phyloP scores from a whole-genome alignment of 2,329 filamentous ascomycete genomes.

The Colletotrichum horii region DNA sequence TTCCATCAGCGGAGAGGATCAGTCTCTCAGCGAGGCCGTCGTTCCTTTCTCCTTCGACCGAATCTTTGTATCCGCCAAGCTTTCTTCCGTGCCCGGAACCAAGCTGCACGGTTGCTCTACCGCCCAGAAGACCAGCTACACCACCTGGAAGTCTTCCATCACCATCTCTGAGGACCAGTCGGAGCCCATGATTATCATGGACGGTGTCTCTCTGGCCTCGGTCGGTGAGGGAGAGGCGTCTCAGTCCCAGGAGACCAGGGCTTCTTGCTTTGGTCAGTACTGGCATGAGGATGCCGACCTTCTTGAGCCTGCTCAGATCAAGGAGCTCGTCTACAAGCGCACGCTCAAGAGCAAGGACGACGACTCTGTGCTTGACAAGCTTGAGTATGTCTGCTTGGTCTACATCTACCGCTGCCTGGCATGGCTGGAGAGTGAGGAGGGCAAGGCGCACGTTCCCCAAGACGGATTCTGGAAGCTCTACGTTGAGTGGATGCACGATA shows the following conservation, averaged over 20 bases:
- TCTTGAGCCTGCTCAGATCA: slow-evolving; percentile 10
- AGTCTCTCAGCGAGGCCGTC: slow-evolving; percentile 5
- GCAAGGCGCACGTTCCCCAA: not conserved
- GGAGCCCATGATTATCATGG: slow-evolving; percentile 10
- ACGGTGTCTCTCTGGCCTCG: slow-evolving; percentile 8
- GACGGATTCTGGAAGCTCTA: slow-evolving; percentile 15
- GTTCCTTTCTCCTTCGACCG: slow-evolving; percentile 14
- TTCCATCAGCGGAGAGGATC: slow-evolving; percentile 12
- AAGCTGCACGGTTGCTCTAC: slow-evolving; percentile 10
- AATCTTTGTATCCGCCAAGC: slow-evolving; percentile 12
- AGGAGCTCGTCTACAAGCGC: slow-evolving; percentile 9
- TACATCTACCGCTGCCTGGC: slow-evolving; percentile 12
- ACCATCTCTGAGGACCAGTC: slow-evolving; percentile 8
- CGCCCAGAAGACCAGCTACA: slow-evolving; percentile 15
- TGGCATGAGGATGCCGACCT: slow-evolving; percentile 14
- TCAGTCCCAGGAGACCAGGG: slow-evolving; percentile 6
- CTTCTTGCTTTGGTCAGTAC: slow-evolving; percentile 5
- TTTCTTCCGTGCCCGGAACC: slow-evolving; percentile 1
- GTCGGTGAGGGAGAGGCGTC: not conserved
- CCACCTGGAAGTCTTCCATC: slow-evolving; percentile 15
- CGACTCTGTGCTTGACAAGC: slow-evolving; percentile 14
- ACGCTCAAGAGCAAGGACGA: slow-evolving; percentile 16
- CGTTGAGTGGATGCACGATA: slow-evolving; percentile 11
- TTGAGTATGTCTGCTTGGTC: slow-evolving; percentile 13
- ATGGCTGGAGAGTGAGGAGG: slow-evolving; percentile 6